Conservation (phyloP, 192 early-diverging fungal genomes). For the Entomortierella chlamydospora region DNA sequence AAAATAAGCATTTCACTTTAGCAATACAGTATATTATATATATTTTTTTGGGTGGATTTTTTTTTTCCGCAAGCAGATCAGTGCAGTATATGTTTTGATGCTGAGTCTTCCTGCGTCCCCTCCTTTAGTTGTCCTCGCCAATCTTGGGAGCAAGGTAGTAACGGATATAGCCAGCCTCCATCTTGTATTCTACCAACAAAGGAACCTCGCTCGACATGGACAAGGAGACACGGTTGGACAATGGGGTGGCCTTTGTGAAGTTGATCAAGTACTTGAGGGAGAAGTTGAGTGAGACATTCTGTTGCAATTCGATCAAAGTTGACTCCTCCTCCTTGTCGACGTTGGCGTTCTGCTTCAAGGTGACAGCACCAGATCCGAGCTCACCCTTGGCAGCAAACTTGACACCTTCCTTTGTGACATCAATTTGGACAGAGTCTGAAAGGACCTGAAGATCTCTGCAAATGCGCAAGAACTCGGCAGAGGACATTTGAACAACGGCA, state of each 20-base stretch:
- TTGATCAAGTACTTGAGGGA: slow-evolving; percentile 94
- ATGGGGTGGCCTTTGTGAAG: slow-evolving; percentile 95
- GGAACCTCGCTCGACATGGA: slow-evolving; percentile 90
- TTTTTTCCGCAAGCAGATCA: no score
- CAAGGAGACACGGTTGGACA: slow-evolving; percentile 81
- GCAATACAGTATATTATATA: no score
- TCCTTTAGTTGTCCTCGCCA: slow-evolving; percentile 57
- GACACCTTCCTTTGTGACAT: slow-evolving; percentile 93
- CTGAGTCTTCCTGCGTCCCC: not conserved
- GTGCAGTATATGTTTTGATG: no score
- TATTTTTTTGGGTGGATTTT: no score
- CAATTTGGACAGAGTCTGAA: slow-evolving; percentile 91
- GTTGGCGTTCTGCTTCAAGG: slow-evolving; percentile 77
- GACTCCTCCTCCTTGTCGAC: slow-evolving; percentile 78
- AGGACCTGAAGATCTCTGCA: slow-evolving; percentile 86
- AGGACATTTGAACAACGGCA: slow-evolving; percentile 88
- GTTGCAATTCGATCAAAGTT: slow-evolving; percentile 84
- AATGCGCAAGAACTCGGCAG: slow-evolving; percentile 91
- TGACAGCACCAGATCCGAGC: slow-evolving; percentile 84
- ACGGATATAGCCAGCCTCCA: slow-evolving; percentile 90
- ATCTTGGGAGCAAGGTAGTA: slow-evolving; percentile 87
- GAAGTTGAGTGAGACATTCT: slow-evolving; percentile 87
- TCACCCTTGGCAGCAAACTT: slow-evolving; percentile 92
- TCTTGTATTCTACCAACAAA: slow-evolving; percentile 93
- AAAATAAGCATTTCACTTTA: no score